These are phyloP conservation scores for Fusarium protoensiforme DNA, from an alignment of 2,329 filamentous ascomycete genomes.

Conservation along the genomic window DNA sequence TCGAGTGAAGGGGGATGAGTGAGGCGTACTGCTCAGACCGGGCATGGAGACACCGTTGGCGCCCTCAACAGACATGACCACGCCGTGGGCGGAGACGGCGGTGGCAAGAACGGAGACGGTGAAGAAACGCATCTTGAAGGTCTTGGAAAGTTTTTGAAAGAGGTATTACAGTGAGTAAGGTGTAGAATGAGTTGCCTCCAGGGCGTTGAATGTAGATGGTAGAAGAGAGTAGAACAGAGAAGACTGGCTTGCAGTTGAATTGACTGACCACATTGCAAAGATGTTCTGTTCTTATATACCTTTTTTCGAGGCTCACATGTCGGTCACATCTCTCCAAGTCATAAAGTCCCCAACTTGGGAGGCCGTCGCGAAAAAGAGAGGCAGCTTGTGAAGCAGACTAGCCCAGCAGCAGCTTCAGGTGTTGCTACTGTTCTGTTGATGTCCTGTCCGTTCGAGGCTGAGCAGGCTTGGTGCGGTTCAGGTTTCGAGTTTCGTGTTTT, in stretches of 20 bases:
- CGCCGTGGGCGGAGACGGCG: slow-evolving; percentile 66
- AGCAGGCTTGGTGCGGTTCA: slow-evolving; percentile 7
- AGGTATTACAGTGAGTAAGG: background rate
- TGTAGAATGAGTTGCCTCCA: background rate
- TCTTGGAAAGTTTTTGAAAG: background rate
- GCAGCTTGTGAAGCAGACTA: background rate
- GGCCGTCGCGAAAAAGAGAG: background rate
- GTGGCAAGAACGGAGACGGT: slow-evolving; percentile 52
- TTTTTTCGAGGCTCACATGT: background rate
- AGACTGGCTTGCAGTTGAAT: background rate
- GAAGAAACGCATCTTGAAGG: slow-evolving; percentile 45
- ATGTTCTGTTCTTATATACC: background rate
- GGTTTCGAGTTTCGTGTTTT: slow-evolving; percentile 10
- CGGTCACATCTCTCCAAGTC: background rate
- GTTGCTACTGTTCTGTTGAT: background rate
- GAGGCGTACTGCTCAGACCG: slow-evolving; percentile 56
- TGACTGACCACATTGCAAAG: background rate
- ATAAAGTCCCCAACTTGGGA: background rate
- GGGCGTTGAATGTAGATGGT: background rate
- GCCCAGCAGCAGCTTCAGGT: slow-evolving; percentile 3
- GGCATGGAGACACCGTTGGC: slow-evolving; percentile 73
- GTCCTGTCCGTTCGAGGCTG: slow-evolving; percentile 3
- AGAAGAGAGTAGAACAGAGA: background rate
- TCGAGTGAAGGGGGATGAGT: background rate
- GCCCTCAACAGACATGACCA: slow-evolving; percentile 66